Evolutionary conservation across 2,329 filamentous ascomycete genomes (phyloP), one percentile per base, ranked within the genome.

Genomic region (Emmonsiellopsis sp.): DNA sequence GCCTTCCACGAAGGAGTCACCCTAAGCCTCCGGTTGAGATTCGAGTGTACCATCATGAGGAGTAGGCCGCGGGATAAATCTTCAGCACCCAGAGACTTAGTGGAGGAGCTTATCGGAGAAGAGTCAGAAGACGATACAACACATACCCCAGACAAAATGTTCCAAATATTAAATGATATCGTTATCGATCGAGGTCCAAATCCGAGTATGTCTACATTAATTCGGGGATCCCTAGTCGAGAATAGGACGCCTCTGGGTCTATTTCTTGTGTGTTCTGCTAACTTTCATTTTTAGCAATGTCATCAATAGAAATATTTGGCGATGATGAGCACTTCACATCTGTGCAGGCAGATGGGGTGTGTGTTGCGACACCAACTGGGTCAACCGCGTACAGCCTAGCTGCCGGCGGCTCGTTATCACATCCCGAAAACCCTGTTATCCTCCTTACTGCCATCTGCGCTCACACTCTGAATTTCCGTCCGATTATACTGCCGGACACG

Each of bases 371-470:
- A 0, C 93, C 93, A 0, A 98, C 93, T 0, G 93, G 93, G 2
- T 94, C 88, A 40, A 98, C 93, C 0, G 93, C 93, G 0, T 98
- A 98, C 74, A 93, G 87, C 56, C 78, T 98, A n/a, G 93, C 87
- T 58, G 87, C 86, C 3, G 93, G 93, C 3, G 93, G 93, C 1
- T 87, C 86, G 60, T 96, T 98, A 60, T 87, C 97, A 39, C 93
- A 98, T 67, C 93, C 93, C 0, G 79, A 96, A 2, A 92, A 97
- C 3, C 86, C 88, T 39, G 88, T 88, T 2, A 79, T 97, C 13
- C 81, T 96, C 34, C 81, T 98, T 54, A 98, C 93, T 0, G 91
- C 93, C 31, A 96, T 98, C 64, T 96, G 91, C 66, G 88, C 93
- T 0, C 84, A 93, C 56, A 94, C 87, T 62, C 78, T 98, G 5